Percentiles rank a stretch among this genome's conserved stretches.
phyloP scores from a whole-genome alignment of 768 basidiomycete species.

The Suillus decipiens region DNA sequence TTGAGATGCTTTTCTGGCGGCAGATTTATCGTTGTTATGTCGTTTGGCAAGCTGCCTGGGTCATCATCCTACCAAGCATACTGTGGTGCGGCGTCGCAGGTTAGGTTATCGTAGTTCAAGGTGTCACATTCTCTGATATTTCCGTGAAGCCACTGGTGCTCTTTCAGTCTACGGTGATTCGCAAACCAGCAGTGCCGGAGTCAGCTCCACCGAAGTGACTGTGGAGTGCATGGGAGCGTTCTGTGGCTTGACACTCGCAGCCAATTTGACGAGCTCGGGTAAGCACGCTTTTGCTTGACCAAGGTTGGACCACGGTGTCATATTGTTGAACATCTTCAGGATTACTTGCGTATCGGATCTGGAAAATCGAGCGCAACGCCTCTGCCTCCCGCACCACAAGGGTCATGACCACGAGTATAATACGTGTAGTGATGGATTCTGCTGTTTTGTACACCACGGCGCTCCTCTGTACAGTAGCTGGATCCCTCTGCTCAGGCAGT shows the following conservation, averaged over 20 bases:
- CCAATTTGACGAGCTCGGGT: slow-evolving; percentile 1
- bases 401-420: slow-evolving; percentile 15
- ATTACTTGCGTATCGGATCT: not conserved
- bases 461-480: slow-evolving; percentile 32
- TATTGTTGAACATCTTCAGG: not conserved
- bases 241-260: slow-evolving; percentile 2
- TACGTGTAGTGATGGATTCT: slow-evolving; percentile 27
- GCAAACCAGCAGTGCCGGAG: not conserved
- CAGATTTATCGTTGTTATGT: slow-evolving; percentile 20
- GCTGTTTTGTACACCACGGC: slow-evolving; percentile 32
- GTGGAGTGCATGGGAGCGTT: slow-evolving; percentile 7
- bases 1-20: not conserved
- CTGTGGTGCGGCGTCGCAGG: slow-evolving; percentile 13
- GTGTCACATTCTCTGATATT: not conserved
- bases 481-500: slow-evolving; percentile 30
- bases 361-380: not conserved
- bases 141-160: slow-evolving; percentile 3
- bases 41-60: slow-evolving; percentile 16
- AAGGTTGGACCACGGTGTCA: not conserved
- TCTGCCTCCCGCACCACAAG: not conserved
- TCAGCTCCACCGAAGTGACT: not conserved
- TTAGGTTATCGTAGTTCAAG: not conserved
- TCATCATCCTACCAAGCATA: slow-evolving; percentile 14
- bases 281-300: slow-evolving; percentile 3
- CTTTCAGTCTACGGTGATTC: slow-evolving; percentile 10